Base-by-base conservation (phyloP, 495 filamentous ascomycete species). In the Hypoxylon lenormandii region DNA sequence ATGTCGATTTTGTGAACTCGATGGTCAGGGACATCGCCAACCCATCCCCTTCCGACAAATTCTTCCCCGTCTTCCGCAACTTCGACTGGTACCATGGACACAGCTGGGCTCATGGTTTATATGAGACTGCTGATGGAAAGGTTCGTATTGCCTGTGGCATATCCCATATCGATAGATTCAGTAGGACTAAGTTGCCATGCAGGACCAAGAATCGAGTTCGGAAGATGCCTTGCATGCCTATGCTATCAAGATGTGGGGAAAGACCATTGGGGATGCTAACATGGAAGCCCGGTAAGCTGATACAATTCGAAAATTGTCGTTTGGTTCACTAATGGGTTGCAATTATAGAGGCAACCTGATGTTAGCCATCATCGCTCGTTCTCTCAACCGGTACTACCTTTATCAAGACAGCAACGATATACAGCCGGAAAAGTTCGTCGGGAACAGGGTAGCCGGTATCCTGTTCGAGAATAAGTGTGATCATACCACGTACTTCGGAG, bases 61-160 rank as follows among this genome's bases (percentile, higher is more conserved):
- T 86, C 69, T 98, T 97, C 81, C 93, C 96, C 0, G 89, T 93
- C 71, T 93, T 85, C n/a, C 87, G 95, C 16, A 83, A 79, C 45
- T 97, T 98, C 69, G 95, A 98, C 78, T 97, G 93, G 91, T 97
- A 86, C 79, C 88, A 96, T 74, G 95, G 95, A 5, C 95, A 98
- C 83, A 94, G 91, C 8, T 98, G 94, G 91, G 96, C 95, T 1
- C 92, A 97, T 69, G 95, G 95, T 5, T 84, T 98, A n/a, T 96
- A 91, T 76, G 92, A 93, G 67, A 89, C 89, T n/a, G 85, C 80
- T 37, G 96, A 98, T 73, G 91, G 93, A 66, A 97, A 97, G 73
- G 78, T 76, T 52, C 52, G 68, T 15, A 30, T 11, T 10, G 3
- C 4, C 7, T 6, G 4, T 2, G 28, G 8, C 19, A 13, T 21